Conservation (phyloP, 495 filamentous ascomycete species). For the Chaetomium fimeti region DNA sequence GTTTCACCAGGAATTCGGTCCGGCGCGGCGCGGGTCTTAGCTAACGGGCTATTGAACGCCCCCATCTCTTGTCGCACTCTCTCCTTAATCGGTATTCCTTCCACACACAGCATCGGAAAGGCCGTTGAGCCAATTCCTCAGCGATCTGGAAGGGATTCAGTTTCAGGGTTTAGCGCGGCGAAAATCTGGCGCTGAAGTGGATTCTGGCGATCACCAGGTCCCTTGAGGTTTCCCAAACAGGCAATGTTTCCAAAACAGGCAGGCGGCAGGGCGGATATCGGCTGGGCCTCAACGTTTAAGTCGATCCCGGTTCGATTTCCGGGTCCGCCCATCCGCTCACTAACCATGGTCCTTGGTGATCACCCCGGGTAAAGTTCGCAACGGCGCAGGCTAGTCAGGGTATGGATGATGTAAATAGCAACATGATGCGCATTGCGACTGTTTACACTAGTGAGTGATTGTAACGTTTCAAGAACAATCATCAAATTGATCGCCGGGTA, state of each 20-base stretch:
- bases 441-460: too few relatives aligned
- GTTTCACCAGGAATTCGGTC: constrained; percentile 5
- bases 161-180: background rate
- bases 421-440: background rate
- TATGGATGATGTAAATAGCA: background rate
- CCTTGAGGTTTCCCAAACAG: background rate
- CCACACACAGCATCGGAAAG: background rate
- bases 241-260: constrained; percentile 5
- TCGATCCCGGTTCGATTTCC: background rate
- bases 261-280: background rate
- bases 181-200: background rate
- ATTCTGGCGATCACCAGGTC: constrained; percentile 7
- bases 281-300: background rate
- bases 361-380: background rate
- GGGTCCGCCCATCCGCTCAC: background rate
- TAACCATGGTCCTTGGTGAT: background rate
- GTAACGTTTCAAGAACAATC: background rate
- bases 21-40: constrained; percentile 3
- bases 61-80: background rate
- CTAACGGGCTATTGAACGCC: background rate
- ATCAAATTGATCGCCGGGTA: background rate
- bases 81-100: background rate
- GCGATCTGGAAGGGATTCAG: background rate
- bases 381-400: background rate
- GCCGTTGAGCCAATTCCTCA: background rate